Evolutionary conservation across 2,329 filamentous ascomycete genomes (phyloP), one percentile per base, ranked within the genome.

Genomic region (Karstenula rhodostoma): DNA sequence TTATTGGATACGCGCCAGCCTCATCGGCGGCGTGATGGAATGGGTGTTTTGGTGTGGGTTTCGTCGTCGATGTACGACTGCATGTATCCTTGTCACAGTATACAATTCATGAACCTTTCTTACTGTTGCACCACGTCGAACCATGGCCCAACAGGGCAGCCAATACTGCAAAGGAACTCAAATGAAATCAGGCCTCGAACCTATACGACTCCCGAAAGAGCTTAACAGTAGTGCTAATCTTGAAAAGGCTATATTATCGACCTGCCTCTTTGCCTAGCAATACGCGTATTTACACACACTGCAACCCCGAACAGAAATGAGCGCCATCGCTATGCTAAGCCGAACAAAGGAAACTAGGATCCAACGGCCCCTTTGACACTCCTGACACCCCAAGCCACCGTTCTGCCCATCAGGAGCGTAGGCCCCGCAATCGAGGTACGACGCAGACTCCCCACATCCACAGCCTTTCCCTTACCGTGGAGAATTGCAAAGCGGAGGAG

Each of bases 401-500:
- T 35, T 25, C 60, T 47, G 6, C 60, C 60, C 25, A 62, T 42
- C 42, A 62, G 25, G 19, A 62, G 19, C 22, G 35, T 59, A 22
- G 56, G 56, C 4, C 60, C 56, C 47, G 56, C 56, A 29, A 62
- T 47, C 40, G 47, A 42, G 40, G 52, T 37, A 47, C 56, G 35
- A 29, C 56, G 37, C 40, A 62, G 35, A 4, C 32, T 32, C 6
- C 48, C 58, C 17, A 46, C 60, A 23, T n/a, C 56, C 10, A 62
- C 50, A 17, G 59, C 61, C 46, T 65, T 71, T 4, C 72, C 74
- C 59, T 71, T 72, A 1, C 54, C 49, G 40, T 66, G 67, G 43
- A 79, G 35, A 53, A 79, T 77, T 0, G 76, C 76, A 63, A 98
- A 98, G 7, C 95, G 86, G 53, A 99, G 82, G 57, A 90, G 87